Base-by-base conservation (phyloP, 2,329 filamentous ascomycete genomes). In the Tolypocladium ophioglossoides region DNA sequence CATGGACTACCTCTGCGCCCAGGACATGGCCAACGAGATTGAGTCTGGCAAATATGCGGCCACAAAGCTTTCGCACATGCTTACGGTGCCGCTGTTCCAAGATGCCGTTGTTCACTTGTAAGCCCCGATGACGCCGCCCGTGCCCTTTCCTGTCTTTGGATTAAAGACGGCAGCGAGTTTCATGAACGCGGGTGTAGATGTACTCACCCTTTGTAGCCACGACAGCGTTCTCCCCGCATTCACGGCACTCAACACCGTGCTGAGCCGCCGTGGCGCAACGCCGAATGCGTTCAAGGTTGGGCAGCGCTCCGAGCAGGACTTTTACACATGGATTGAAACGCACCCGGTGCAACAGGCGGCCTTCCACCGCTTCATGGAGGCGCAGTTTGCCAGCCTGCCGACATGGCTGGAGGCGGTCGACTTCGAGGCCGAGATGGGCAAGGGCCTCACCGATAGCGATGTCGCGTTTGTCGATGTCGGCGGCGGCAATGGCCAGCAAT, bases 361-460 rank as follows among this genome's bases (percentile, higher is more conserved):
- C 4, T 64, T 63, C 35, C 63, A 64, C 44, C 54, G 54, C 16
- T 65, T 63, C 55, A 64, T 66, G 62, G 59, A 63, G 52, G 59
- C 57, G 9, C 59, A 62, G 41, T 60, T 60, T 20, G 53, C 60
- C 24, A 52, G 56, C 11, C 53, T 63, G 24, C 61, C 63, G 11
- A 57, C 56, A 2, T 64, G 61, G 62, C 55, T 64, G 8, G 55
- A 56, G 47, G 60, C 53, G 27, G 56, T 63, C 22, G 56, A 63
- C 41, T 63, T 63, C 41, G 53, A 35, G n/a, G 11, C 24, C 5
- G 62, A 63, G 44, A 51, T 62, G 37, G 51, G 38, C 20, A 24
- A 51, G 14, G 52, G 38, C 24, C 14, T 48, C 20, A 37, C 22
- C 1, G 40, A 48, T 20, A 37, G 38, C 1, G 54, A 55, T 1